phyloP scores from a whole-genome alignment of 202 grass and related monocot species.

The Panicum virgatum region DNA sequence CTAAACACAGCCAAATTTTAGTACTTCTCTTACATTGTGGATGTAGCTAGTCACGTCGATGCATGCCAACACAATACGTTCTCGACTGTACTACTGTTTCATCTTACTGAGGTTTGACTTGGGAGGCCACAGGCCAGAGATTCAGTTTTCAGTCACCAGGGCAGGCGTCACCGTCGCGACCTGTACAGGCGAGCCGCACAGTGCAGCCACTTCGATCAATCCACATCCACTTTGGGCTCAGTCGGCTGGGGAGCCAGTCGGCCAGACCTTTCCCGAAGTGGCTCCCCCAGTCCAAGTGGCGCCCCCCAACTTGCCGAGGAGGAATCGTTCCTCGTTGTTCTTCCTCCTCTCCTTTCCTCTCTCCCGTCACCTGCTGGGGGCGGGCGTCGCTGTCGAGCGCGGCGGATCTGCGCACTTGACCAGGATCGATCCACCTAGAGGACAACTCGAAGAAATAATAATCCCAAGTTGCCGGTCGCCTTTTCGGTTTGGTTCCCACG shows the following conservation, averaged over 20 bases:
- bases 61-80: too few species aligned
- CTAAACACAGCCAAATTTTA: too few species aligned
- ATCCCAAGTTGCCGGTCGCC: background rate
- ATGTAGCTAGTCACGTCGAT: too few species aligned
- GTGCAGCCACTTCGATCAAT: background rate
- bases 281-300: conserved; percentile 18
- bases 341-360: background rate
- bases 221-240: background rate
- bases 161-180: too few species aligned
- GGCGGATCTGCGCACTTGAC: background rate
- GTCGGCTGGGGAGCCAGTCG: background rate
- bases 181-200: too few species aligned
- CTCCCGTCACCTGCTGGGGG: background rate
- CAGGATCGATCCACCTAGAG: background rate
- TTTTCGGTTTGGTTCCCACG: background rate
- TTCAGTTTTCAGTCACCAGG: too few species aligned
- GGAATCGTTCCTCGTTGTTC: background rate
- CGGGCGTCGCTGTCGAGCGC: background rate
- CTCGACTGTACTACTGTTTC: too few species aligned
- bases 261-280: conserved; percentile 21
- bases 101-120: too few species aligned
- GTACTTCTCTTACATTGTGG: too few species aligned
- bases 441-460: background rate
- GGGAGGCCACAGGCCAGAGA: too few species aligned
- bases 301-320: conserved; percentile 10